phyloP scores from a whole-genome alignment of 768 basidiomycete genomes.

The Hirschioporus abietinus region DNA sequence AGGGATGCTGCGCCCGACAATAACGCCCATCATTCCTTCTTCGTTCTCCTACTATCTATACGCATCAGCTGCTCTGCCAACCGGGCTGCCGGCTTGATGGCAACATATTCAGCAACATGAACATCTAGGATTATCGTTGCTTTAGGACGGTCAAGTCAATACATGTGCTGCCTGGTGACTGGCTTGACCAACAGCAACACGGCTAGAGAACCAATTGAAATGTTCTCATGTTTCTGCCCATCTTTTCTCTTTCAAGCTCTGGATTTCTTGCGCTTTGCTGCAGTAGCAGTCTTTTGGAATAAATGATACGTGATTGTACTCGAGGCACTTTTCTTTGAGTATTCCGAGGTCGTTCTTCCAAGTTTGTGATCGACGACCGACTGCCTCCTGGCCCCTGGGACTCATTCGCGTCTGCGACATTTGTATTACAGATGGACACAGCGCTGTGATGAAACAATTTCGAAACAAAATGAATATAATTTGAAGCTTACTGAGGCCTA shows the following conservation, averaged over 20 bases:
- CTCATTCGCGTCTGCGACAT: no score
- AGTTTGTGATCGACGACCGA: no score
- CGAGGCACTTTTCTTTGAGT: no score
- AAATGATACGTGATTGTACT: background rate
- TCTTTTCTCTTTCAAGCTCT: background rate
- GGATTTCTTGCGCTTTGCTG: background rate
- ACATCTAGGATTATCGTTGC: background rate
- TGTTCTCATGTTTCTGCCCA: background rate
- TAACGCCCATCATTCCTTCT: background rate
- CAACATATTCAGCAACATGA: background rate
- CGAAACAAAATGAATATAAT: no score
- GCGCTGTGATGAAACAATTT: no score
- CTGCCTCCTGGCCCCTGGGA: no score
- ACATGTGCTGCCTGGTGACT: background rate
- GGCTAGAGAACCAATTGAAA: background rate
- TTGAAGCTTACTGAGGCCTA: no score
- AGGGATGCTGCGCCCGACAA: background rate
- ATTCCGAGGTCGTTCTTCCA: no score
- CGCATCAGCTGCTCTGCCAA: background rate
- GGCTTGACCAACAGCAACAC: background rate
- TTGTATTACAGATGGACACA: no score
- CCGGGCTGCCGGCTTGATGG: background rate
- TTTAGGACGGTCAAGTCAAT: background rate
- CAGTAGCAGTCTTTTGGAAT: background rate
- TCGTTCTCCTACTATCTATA: background rate